phyloP scores from a whole-genome alignment of 352 stramenopile species.

The Phytophthora kernoviae region DNA sequence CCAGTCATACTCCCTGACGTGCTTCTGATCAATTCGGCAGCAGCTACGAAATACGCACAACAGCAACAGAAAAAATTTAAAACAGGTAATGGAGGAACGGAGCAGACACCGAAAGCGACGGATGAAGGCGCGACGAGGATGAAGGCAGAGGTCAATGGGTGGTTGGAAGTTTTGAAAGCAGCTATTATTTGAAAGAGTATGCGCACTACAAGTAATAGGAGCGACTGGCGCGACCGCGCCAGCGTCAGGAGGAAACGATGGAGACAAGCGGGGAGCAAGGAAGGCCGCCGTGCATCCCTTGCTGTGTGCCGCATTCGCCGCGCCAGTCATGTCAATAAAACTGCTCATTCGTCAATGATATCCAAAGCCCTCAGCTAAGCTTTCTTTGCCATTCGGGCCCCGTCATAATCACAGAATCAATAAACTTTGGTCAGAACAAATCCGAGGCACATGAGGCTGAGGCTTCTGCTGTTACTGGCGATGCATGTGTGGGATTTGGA shows the following conservation, averaged over 20 bases:
- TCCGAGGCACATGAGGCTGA: no score
- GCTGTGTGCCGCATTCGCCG: conserved; percentile 3
- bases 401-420: neutral
- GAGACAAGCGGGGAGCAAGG: conserved; percentile 10
- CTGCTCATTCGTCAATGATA: conserved; percentile 28
- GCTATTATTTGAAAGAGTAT: conserved; percentile 37
- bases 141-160: conserved; percentile 12
- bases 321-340: conserved; percentile 36
- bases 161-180: conserved; percentile 34
- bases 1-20: conserved; percentile 19
- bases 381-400: neutral
- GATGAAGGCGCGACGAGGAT: conserved; percentile 38
- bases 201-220: conserved; percentile 20
- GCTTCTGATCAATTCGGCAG: conserved; percentile 22
- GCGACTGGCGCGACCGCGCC: conserved; percentile 24
- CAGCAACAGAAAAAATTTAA: conserved; percentile 26
- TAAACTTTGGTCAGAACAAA: conserved; percentile 11
- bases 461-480: conserved; percentile 15
- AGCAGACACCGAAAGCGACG: conserved; percentile 30
- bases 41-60: conserved; percentile 33
- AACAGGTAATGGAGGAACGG: conserved; percentile 31
- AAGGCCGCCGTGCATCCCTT: neutral
- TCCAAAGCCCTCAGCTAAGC: neutral
- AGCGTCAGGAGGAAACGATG: conserved; percentile 37
- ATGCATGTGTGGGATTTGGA: conserved; percentile 19